A percentile compares a stretch with the other conserved stretches of the same genome.
These are phyloP conservation scores for Aechmea fasciata DNA, from an alignment of 176 grass and related monocot genomes.

Conservation along the genomic window DNA sequence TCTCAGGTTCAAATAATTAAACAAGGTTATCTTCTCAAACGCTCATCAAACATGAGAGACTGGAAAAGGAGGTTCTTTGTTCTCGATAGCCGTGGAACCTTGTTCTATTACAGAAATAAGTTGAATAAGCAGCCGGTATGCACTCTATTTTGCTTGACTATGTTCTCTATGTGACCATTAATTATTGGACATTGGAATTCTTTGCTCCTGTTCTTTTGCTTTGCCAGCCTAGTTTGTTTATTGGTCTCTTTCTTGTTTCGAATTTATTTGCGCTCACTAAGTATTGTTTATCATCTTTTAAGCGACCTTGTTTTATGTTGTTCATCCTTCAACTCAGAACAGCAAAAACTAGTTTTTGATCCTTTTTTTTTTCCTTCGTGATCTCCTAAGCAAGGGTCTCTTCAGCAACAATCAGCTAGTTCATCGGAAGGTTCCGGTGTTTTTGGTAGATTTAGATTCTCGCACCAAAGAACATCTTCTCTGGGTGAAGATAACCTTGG, in stretches of 20 bases:
- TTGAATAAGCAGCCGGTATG: slow-evolving; percentile 78
- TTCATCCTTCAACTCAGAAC: too few relatives aligned
- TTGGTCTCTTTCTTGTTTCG: neutral
- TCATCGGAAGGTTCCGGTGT: slow-evolving; percentile 33
- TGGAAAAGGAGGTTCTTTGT: slow-evolving; percentile 97
- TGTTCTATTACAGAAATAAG: slow-evolving; percentile 85
- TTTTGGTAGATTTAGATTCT: slow-evolving; percentile 64
- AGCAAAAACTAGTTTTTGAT: neutral
- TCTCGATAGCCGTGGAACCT: slow-evolving; percentile 77
- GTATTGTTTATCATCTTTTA: too few relatives aligned
- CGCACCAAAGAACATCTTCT: slow-evolving; percentile 40
- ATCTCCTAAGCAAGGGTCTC: slow-evolving; percentile 58
- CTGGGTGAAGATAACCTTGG: slow-evolving; percentile 57
- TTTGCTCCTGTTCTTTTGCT: neutral
- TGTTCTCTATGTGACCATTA: neutral
- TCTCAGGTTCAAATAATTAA: slow-evolving; percentile 97
- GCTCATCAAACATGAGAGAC: slow-evolving; percentile 63
- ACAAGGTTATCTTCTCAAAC: slow-evolving; percentile 93
- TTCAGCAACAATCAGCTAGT: slow-evolving; percentile 46
- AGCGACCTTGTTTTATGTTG: too few relatives aligned
- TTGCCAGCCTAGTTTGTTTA: neutral
- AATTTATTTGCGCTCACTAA: neutral
- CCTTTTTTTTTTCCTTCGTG: slow-evolving; percentile 21
- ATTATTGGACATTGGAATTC: neutral
- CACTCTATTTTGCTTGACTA: slow-evolving; percentile 18